Evolutionary conservation across 2,329 filamentous ascomycete species (phyloP).

Genomic region (Ilyonectria sp.): DNA sequence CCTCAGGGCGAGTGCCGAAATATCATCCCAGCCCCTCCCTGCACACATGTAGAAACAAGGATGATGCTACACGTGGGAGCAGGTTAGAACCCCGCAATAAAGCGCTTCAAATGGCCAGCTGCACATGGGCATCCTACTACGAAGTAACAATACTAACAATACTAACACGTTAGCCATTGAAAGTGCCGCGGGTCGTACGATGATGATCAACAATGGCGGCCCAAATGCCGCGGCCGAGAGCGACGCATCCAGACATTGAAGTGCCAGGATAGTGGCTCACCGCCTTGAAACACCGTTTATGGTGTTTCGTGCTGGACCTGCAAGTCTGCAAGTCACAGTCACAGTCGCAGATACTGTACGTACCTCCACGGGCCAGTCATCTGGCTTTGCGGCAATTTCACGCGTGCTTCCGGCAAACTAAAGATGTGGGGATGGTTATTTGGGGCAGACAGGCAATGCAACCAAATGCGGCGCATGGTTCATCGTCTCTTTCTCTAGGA

Average conservation of each 20-base stretch:
- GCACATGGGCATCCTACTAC: conserved; percentile 2
- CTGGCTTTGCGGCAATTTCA: conserved; percentile 20
- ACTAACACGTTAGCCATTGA: conserved; percentile 11
- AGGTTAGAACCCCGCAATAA: conserved; percentile 23
- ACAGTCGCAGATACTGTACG: not conserved
- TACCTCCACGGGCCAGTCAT: not conserved
- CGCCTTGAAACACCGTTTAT: conserved; percentile 14
- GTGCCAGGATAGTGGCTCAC: conserved; percentile 3
- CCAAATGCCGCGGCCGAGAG: conserved; percentile 17
- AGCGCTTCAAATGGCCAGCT: conserved; percentile 8
- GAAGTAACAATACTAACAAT: not conserved
- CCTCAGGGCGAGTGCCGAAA: conserved; percentile 28
- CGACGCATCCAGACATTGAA: conserved; percentile 6
- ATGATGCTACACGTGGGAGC: conserved; percentile 31
- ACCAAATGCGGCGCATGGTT: not conserved
- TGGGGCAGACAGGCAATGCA: conserved; percentile 2
- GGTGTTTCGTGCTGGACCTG: conserved; percentile 4
- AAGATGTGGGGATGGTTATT: conserved; percentile 13
- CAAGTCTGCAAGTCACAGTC: conserved; percentile 22
- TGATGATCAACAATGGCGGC: conserved; percentile 11
- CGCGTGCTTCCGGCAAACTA: conserved; percentile 9
- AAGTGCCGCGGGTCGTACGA: conserved; percentile 27
- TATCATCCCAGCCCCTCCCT: conserved; percentile 27
- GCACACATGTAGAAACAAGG: conserved; percentile 13
- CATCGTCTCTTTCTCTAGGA: not conserved